Evolutionary conservation across 202 grass and related monocot species (phyloP), one percentile per base, ranked within the genome.

Genomic region (Brachypodium distachyon): DNA sequence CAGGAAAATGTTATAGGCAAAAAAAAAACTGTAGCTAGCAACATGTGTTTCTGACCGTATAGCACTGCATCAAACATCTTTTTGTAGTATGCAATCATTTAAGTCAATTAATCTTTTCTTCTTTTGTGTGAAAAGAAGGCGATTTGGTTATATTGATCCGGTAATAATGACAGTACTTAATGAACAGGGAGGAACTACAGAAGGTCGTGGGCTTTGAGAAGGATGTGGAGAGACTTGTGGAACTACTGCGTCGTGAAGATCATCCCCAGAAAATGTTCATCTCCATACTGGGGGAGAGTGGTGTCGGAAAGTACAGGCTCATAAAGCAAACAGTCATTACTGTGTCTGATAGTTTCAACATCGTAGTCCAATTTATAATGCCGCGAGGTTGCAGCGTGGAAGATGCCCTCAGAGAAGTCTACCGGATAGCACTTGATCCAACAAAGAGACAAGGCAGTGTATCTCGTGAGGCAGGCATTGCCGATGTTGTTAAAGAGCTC

Each of bases 251-350:
- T 61, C 29, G 1, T 61, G 0, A 34, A 34, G 13, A 33, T 61
- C 14, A n/a, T 2, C 3, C 7, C 4, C 3, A 49, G 23, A 25
- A 11, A 17, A 31, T 34, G 12, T 75, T 68, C 19, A 22, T 77
- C 19, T 76, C 81, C 58, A 28, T 83, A 43, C 0, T 83, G 25
- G 81, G 71, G 55, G 36, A 83, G 71, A 48, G 71, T 12, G 71
- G 81, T 21, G 39, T 38, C 3, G 71, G 81, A 12, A 83, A 83
- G 69, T 25, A n/a, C 1, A 83, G 39, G 42, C 60, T 60, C 12
- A 6, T 36, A 36, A 36, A 36, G 33, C 3, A 36, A 36, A 36
- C 6, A 3, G 3, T 3, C 33, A 36, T 6, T 36, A 6, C 33
- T 3, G 33, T 36, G 33, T 3, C 3, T 6, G 33, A 36, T 3